phyloP scores from a whole-genome alignment of 2,329 filamentous ascomycete genomes.

The Xylaria arbuscula region DNA sequence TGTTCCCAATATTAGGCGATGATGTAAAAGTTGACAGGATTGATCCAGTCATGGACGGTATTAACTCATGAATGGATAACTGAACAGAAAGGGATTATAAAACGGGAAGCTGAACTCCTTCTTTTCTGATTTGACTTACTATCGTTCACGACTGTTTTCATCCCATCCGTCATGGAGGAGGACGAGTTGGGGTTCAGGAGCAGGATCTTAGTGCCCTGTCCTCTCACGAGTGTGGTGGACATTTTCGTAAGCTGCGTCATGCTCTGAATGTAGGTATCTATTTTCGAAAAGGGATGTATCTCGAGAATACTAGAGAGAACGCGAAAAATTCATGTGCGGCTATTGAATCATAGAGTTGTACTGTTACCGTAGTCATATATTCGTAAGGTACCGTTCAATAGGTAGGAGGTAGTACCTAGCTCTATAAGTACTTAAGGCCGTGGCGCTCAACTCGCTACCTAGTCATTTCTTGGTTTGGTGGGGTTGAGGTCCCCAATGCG shows the following conservation, averaged over 20 bases:
- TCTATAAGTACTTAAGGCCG: too few species aligned
- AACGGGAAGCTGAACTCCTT: too few species aligned
- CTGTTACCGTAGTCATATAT: too few species aligned
- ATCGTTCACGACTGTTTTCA: slow-evolving; percentile 62
- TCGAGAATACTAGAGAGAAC: too few species aligned
- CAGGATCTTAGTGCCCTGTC: slow-evolving; percentile 64
- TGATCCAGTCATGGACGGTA: not conserved
- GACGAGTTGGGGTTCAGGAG: slow-evolving; percentile 86
- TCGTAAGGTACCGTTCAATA: too few species aligned
- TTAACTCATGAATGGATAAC: not conserved
- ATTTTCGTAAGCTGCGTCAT: slow-evolving; percentile 12
- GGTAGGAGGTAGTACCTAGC: too few species aligned
- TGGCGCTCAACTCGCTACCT: too few species aligned
- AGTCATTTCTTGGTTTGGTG: not conserved
- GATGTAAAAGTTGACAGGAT: not conserved
- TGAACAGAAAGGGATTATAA: too few species aligned
- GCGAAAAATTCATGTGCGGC: too few species aligned
- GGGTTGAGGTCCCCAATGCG: not conserved
- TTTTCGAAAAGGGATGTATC: not conserved
- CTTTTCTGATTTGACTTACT: slow-evolving; percentile 32
- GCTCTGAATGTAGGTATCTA: not conserved
- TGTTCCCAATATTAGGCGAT: too few species aligned
- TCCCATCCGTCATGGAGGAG: slow-evolving; percentile 73
- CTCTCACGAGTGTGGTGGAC: slow-evolving; percentile 46
- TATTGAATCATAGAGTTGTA: too few species aligned